Evolutionary conservation across 2,329 filamentous ascomycete genomes (phyloP), one percentile per base, ranked within the genome.

Genomic region (Colletotrichum cereale): DNA sequence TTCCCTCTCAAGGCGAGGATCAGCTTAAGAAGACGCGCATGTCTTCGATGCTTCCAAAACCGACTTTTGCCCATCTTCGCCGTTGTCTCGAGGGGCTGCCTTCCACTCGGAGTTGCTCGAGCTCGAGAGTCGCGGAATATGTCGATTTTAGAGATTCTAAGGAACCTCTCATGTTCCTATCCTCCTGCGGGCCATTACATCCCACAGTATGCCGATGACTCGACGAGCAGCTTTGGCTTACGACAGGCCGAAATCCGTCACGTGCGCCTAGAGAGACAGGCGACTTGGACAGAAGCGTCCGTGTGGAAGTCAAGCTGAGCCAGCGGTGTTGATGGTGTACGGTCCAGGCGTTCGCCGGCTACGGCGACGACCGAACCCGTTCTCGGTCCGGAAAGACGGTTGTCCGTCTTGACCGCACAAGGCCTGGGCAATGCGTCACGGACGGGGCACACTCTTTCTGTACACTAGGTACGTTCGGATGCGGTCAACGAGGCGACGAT

Each of bases 401-500:
- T 44, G 16, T n/a, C 38, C 52, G n/a, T 16, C 38, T 26, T 31
- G 5, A 16, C 36, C 24, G 29, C 36, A 55, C n/a, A 26, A 29
- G 10, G 21, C n/a, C 21, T n/a, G 29, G 42, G 31, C 38, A 60
- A 53, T 61, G 53, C 69, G 65, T 64, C 57, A 67, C 62, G 47
- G 29, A 42, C 47, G 24, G 56, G 29, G 61, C 21, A 31, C 57
- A 48, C 57, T 29, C 24, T 40, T 31, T 21, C 40, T 55, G 44
- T 11, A 34, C 47, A 48, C 40, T 57, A 40, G 11, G 36, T 31
- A 47, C 16, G 36, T 47, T 69, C 60, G 58, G 66, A 61, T 58
- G 66, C 47, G 38, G 53, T 55, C 52, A 64, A 63, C 63, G 60
- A 68, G 58, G 58, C 52, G 47, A 71, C 47, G 40, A 38, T 38